phyloP scores from a whole-genome alignment of 2,329 filamentous ascomycete genomes.

The Nigrospora sphaerica region DNA sequence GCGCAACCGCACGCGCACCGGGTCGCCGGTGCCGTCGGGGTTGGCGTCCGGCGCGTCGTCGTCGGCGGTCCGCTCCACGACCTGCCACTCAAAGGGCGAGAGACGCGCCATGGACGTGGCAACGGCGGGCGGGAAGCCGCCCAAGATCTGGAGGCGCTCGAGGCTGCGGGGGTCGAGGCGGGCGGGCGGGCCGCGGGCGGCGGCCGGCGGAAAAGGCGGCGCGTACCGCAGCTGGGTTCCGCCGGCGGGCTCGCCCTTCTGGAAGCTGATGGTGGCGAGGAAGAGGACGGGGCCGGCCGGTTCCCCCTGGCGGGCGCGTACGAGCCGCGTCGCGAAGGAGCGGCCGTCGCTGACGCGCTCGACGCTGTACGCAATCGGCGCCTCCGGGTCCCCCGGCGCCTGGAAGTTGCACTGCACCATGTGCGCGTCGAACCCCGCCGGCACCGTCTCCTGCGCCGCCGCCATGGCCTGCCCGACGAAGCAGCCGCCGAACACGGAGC shows the following conservation, averaged over 20 bases:
- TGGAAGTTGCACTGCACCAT: conserved; percentile 4
- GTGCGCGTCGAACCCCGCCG: conserved; percentile 3
- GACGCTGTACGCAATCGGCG: conserved; percentile 1
- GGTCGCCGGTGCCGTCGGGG: neutral
- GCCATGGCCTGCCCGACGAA: conserved; percentile 4
- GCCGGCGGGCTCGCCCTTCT: neutral
- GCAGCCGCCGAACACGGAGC: conserved; percentile 5
- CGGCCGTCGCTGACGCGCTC: conserved; percentile 6
- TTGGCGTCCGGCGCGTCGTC: neutral
- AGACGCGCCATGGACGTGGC: no score
- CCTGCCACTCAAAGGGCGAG: conserved; percentile 1
- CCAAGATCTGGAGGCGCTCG: neutral
- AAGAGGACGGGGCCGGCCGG: neutral
- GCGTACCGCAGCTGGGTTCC: neutral
- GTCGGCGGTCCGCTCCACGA: neutral
- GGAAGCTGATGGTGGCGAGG: conserved; percentile 4
- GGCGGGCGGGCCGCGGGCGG: neutral
- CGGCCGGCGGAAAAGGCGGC: neutral
- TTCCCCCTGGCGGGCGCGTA: conserved; percentile 2
- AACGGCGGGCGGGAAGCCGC: neutral
- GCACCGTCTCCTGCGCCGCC: conserved; percentile 5
- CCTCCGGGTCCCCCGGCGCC: neutral
- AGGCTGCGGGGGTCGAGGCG: neutral
- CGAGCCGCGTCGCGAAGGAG: conserved; percentile 2
- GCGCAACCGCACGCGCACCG: conserved; percentile 1